These are phyloP conservation scores for Pseudoscleropodium purum DNA, from an alignment of 225 moss, liverwort and hornwort genomes.

Conservation along the genomic window DNA sequence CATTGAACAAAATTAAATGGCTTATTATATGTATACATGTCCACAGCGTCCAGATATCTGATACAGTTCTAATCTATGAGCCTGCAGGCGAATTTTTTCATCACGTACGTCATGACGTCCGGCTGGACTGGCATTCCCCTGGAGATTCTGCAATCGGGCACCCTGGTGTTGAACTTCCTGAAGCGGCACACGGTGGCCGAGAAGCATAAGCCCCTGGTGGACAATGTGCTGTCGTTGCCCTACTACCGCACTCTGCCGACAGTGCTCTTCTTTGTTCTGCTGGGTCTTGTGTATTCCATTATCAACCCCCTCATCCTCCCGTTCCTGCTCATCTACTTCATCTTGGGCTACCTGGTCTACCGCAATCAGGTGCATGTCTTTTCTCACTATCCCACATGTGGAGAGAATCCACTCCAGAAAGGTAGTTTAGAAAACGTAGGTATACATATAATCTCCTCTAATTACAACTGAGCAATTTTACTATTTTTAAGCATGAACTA, in stretches of 20 bases:
- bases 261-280: slow-evolving; percentile 66
- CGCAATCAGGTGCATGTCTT: slow-evolving; percentile 60
- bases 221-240: slow-evolving; percentile 34
- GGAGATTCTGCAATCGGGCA: slow-evolving; percentile 61
- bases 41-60: background rate
- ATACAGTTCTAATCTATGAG: background rate
- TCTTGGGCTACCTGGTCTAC: slow-evolving; percentile 66
- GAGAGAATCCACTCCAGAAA: background rate
- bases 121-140: slow-evolving; percentile 88
- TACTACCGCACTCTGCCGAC: slow-evolving; percentile 66
- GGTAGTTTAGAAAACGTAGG: background rate
- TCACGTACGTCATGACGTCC: slow-evolving; percentile 86
- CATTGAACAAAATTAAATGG: background rate
- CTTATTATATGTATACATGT: background rate
- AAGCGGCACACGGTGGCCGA: slow-evolving; percentile 58
- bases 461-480: background rate
- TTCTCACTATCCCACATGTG: background rate
- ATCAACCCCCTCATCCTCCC: slow-evolving; percentile 79
- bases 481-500: background rate
- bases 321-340: slow-evolving; percentile 74
- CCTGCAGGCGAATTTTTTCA: slow-evolving; percentile 83
- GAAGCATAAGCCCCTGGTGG: slow-evolving; percentile 32
- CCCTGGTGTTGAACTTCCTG: slow-evolving; percentile 47
- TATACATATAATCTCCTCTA: background rate
- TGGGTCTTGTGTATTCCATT: slow-evolving; percentile 66